Evolutionary conservation across 1,284 basidiomycete genomes (phyloP).

Genomic region (Xerocomus nothofagi): DNA sequence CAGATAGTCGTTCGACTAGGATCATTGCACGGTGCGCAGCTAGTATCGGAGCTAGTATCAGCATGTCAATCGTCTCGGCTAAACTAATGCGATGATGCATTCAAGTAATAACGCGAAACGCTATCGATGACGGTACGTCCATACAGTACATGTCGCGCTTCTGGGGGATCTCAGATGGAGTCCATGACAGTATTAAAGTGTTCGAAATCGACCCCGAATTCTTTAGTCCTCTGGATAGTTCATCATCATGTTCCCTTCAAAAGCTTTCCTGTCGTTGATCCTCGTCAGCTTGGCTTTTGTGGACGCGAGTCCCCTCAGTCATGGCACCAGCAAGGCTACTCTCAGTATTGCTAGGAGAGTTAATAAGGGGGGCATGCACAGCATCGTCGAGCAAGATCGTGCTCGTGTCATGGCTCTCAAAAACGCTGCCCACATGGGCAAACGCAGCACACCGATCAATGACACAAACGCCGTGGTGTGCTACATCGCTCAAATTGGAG

Average conservation of each 20-base stretch:
- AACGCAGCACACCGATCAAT: slow-evolving; percentile 9
- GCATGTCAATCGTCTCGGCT: too few species aligned
- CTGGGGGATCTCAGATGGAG: too few species aligned
- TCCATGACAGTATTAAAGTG: too few species aligned
- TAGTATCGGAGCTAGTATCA: too few species aligned
- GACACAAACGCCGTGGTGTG: slow-evolving; percentile 22
- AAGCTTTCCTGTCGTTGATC: slow-evolving; percentile 4
- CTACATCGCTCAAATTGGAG: slow-evolving; percentile 40
- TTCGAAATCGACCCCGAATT: background rate
- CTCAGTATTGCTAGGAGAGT: slow-evolving; percentile 20
- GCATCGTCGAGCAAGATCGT: slow-evolving; percentile 16
- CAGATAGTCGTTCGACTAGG: too few species aligned
- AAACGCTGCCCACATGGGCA: background rate
- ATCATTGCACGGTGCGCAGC: too few species aligned
- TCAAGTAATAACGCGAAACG: too few species aligned
- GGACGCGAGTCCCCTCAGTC: slow-evolving; percentile 15
- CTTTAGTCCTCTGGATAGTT: background rate
- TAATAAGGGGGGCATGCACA: background rate
- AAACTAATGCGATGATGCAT: too few species aligned
- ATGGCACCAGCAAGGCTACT: slow-evolving; percentile 7
- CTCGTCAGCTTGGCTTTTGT: slow-evolving; percentile 13
- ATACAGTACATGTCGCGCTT: too few species aligned
- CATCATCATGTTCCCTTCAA: slow-evolving; percentile 7
- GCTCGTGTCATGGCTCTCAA: slow-evolving; percentile 22
- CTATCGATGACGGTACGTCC: too few species aligned